Evolutionary conservation across 345 rosid species (phyloP), one percentile per base, ranked within the genome.

Genomic region (Bruguiera parviflora): DNA sequence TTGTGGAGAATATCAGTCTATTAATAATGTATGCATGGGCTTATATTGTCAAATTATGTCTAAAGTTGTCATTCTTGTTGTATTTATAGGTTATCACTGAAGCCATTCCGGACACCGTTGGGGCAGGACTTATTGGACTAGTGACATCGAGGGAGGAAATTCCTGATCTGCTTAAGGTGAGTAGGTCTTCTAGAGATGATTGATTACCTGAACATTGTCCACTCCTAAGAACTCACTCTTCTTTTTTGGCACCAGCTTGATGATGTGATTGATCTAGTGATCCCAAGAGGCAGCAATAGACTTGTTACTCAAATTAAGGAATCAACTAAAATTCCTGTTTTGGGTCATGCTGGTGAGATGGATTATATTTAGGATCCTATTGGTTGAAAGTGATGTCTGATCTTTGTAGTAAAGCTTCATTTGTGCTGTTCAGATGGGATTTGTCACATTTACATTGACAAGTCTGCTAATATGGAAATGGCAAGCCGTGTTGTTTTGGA

Each of bases 71-170:
- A 53, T 66, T 32, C 32, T 63, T 66, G 53, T 63, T 67, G 55
- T 69, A 66, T 71, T 61, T 71, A 25, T 73, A 88, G 98, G 90
- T 92, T 66, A 92, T 92, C 72, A 83, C 91, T 76, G 91, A 81
- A 75, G 95, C 95, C 35, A 84, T 92, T 70, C 96, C 96, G 39
- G 83, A 85, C 39, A 81, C 77, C 67, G 87, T 90, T 62, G 96
- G 96, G 10, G 74, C 85, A 61, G 80, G 79, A 73, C 89, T 92
- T 49, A 87, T 92, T 77, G 96, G 95, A 72, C 91, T 90, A 11
- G 95, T 92, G 76, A 90, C 92, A 32, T 85, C 98, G 33, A 86
- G 98, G 71, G 98, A 92, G 31, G 98, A 92, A 79, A 92, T 92
- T 79, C 90, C 95, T 60, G 95, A 92, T 78, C 82, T 90, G 76